A percentile compares a stretch with the other conserved stretches of the same genome.
Conservation (phyloP, 2,329 filamentous ascomycete genomes). For the Didymella pinodella region DNA sequence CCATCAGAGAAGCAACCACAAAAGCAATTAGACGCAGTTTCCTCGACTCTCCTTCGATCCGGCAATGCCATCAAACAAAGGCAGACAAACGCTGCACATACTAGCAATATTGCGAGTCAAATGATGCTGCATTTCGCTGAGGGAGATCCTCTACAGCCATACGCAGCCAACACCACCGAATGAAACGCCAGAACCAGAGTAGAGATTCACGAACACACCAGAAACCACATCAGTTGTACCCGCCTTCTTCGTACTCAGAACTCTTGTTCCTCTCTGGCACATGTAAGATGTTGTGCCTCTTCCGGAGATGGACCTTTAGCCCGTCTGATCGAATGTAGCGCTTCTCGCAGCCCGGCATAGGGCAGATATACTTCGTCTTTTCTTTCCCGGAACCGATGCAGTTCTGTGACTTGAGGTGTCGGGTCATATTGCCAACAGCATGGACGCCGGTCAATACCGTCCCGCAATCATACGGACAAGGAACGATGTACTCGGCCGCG, state of each 20-base stretch:
- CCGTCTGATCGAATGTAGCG: constrained; percentile 41
- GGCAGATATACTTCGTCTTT: constrained; percentile 28
- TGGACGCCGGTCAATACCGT: constrained; percentile 34
- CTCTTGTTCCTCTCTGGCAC: constrained; percentile 5
- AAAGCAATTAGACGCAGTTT: background rate
- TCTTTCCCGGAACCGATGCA: constrained; percentile 30
- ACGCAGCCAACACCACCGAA: background rate
- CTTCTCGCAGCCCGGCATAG: constrained; percentile 29
- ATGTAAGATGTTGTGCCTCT: constrained; percentile 25
- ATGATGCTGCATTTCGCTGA: background rate
- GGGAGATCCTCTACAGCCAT: background rate
- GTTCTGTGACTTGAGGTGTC: constrained; percentile 36
- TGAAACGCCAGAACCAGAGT: background rate
- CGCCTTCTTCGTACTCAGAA: constrained; percentile 5
- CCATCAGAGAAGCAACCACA: background rate
- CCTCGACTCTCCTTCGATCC: background rate
- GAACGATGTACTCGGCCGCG: constrained; percentile 17
- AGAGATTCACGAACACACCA: background rate
- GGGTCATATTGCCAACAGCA: constrained; percentile 40
- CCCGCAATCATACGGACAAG: constrained; percentile 36
- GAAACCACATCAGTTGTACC: background rate
- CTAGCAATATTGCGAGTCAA: background rate
- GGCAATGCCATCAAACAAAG: background rate
- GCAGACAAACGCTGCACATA: background rate
- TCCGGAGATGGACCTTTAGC: constrained; percentile 29